A percentile compares a stretch with the other conserved stretches of the same genome.
phyloP scores from a whole-genome alignment of 106 monocot genomes.

The Agapanthus africanus region DNA sequence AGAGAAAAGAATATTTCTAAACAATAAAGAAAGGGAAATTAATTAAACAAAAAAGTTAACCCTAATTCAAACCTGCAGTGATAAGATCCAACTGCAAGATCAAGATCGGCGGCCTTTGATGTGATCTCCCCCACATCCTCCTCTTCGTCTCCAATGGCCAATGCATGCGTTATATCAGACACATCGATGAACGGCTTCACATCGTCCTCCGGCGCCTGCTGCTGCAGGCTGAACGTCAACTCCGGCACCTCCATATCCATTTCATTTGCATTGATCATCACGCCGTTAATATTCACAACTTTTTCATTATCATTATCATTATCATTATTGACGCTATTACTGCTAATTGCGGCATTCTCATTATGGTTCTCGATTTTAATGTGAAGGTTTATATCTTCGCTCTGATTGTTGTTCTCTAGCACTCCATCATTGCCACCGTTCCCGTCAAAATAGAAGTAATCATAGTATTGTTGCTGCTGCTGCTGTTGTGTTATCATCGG shows the following conservation, averaged over 20 bases:
- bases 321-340: slow-evolving; percentile 4
- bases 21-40: not conserved
- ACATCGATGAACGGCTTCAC: slow-evolving; percentile 25
- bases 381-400: not conserved
- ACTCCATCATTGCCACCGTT: not conserved
- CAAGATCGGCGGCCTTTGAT: not conserved
- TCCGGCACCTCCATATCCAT: slow-evolving; percentile 4
- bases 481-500: not conserved
- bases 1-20: not conserved
- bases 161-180: slow-evolving; percentile 13
- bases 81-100: not conserved
- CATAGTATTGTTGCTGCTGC: slow-evolving; percentile 9
- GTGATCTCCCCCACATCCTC: slow-evolving; percentile 15
- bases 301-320: not conserved
- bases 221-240: slow-evolving; percentile 5
- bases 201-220: slow-evolving; percentile 11
- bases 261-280: not conserved
- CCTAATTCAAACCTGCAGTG: slow-evolving; percentile 13
- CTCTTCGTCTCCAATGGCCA: slow-evolving; percentile 4
- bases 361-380: not conserved
- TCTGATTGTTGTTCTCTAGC: slow-evolving; percentile 7
- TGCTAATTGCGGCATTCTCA: not conserved
- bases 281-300: not conserved
- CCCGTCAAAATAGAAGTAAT: slow-evolving; percentile 4
- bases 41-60: not conserved